These are phyloP conservation scores for Aspergillus tamarii DNA, from an alignment of 2,329 filamentous ascomycete species.

Conservation along the genomic window DNA sequence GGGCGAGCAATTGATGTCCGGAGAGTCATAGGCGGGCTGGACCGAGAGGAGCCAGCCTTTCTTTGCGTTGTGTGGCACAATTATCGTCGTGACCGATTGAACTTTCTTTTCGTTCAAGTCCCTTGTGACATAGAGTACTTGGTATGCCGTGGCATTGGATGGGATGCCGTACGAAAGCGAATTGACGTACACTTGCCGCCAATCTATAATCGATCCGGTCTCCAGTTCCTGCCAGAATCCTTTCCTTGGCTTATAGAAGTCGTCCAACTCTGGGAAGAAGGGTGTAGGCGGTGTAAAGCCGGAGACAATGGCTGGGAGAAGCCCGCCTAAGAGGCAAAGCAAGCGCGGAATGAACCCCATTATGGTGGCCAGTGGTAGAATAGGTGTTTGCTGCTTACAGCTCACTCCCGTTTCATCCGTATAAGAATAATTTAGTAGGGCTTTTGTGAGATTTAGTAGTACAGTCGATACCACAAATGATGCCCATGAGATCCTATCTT, in stretches of 20 bases:
- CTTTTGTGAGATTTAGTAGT: neutral
- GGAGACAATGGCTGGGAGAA: neutral
- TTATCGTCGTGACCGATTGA: neutral
- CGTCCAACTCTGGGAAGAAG: neutral
- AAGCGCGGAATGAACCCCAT: neutral
- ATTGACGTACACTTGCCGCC: neutral
- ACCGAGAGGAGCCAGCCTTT: neutral
- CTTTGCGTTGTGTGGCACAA: neutral
- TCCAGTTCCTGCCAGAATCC: neutral
- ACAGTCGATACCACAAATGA: too few species aligned
- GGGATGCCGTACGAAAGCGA: neutral
- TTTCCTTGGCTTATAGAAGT: neutral
- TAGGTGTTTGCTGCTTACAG: neutral
- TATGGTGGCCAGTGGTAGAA: neutral
- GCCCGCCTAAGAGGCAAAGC: neutral
- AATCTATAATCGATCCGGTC: neutral
- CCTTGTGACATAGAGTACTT: neutral
- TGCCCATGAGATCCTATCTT: too few species aligned
- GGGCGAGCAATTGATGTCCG: constrained; percentile 3
- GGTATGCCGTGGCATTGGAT: neutral
- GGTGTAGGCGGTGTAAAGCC: neutral
- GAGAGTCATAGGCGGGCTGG: neutral
- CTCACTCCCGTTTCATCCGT: neutral
- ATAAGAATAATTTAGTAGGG: neutral
- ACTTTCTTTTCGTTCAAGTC: neutral